These are phyloP conservation scores for Naganishia cerealis DNA, from an alignment of 1,284 basidiomycete species.

Conservation along the genomic window DNA sequence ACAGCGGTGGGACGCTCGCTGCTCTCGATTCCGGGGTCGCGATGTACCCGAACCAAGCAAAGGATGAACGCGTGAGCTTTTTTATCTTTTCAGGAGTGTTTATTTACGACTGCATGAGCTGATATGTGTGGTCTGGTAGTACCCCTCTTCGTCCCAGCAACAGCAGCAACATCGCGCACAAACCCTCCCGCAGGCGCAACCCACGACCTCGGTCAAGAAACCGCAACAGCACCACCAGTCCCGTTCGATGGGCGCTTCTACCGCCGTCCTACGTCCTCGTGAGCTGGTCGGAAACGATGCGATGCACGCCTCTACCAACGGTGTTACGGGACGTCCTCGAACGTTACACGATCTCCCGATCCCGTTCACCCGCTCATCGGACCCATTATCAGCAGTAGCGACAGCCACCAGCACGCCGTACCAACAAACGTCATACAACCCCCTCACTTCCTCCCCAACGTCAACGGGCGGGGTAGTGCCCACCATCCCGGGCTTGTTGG, in stretches of 20 bases:
- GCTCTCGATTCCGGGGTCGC: too few relatives aligned
- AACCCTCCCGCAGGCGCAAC: not conserved
- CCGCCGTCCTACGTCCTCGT: not conserved
- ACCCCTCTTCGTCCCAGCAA: not conserved
- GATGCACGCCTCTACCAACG: not conserved
- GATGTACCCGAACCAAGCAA: too few relatives aligned
- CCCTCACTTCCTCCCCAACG: not conserved
- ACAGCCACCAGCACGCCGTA: not conserved
- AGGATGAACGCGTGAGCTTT: too few relatives aligned
- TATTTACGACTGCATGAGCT: too few relatives aligned
- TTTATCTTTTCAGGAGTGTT: too few relatives aligned
- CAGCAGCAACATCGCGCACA: not conserved
- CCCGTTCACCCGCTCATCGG: not conserved
- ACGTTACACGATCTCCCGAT: not conserved
- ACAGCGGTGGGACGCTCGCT: too few relatives aligned
- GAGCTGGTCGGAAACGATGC: not conserved
- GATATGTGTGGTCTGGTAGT: too few relatives aligned
- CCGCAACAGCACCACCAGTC: conserved; percentile 17
- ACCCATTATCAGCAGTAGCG: not conserved
- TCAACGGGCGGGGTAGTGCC: not conserved
- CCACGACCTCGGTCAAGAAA: not conserved
- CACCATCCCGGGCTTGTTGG: conserved; percentile 7
- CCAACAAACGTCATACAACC: not conserved
- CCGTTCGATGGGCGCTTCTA: conserved; percentile 19
- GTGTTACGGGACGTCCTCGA: conserved; percentile 1